These are phyloP conservation scores for Oemleria cerasiformis DNA, from an alignment of 306 rosid genomes.

Conservation along the genomic window DNA sequence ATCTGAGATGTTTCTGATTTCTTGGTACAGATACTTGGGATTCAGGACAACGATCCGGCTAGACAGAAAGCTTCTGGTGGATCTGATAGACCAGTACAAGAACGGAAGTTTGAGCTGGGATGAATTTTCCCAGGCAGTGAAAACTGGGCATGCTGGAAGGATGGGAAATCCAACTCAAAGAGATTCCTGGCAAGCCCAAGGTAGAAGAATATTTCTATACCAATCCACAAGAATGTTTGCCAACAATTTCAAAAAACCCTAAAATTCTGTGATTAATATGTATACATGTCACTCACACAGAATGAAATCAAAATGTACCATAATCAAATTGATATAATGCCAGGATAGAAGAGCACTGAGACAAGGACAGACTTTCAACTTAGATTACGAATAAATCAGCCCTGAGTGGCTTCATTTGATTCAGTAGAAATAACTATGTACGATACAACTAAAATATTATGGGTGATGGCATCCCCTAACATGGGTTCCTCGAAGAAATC, in stretches of 20 bases:
- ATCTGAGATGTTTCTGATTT: no score
- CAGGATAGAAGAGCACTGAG: no score
- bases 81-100: conserved; percentile 32
- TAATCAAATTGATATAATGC: no score
- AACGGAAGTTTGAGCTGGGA: conserved; percentile 42
- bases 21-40: conserved; percentile 27
- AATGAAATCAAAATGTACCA: no score
- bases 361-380: conserved; percentile 1
- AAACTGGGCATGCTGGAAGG: conserved; percentile 34
- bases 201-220: conserved; percentile 43
- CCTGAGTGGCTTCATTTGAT: conserved; percentile 18
- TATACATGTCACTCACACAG: neutral
- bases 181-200: conserved; percentile 36
- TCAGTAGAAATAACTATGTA: conserved; percentile 25
- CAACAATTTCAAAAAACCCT: conserved; percentile 15
- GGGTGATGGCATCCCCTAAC: conserved; percentile 10
- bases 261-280: neutral
- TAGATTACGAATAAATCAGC: conserved; percentile 21
- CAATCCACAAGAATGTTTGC: conserved; percentile 45
- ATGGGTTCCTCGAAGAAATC: conserved; percentile 30
- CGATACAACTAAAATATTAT: conserved; percentile 26
- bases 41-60: conserved; percentile 34
- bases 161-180: conserved; percentile 33
- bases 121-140: conserved; percentile 37
- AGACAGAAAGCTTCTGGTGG: conserved; percentile 27